These are phyloP conservation scores for Liriodendron chinense DNA, from an alignment of 164 flowering plant genomes.

Conservation along the genomic window DNA sequence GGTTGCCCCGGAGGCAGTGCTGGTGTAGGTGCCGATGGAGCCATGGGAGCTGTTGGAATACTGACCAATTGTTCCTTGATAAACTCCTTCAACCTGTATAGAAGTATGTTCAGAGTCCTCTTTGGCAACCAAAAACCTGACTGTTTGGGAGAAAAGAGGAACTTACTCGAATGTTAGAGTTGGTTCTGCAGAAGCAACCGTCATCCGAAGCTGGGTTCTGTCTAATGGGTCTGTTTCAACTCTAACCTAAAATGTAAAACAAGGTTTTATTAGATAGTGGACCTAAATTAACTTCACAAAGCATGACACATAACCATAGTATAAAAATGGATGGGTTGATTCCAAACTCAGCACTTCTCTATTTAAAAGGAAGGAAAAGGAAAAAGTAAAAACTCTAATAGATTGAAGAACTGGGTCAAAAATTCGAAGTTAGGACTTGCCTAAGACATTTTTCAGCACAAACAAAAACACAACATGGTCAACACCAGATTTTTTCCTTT, in stretches of 20 bases:
- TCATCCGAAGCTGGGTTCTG: slow-evolving; percentile 94
- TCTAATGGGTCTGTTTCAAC: slow-evolving; percentile 99
- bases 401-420: too few species aligned
- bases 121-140: not conserved
- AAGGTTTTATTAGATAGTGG: slow-evolving; percentile 1
- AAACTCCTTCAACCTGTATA: slow-evolving; percentile 87
- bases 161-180: slow-evolving; percentile 82
- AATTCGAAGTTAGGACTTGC: too few species aligned
- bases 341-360: too few species aligned
- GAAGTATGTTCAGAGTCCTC: slow-evolving; percentile 9
- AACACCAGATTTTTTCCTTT: too few species aligned
- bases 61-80: slow-evolving; percentile 79
- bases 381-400: too few species aligned
- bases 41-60: slow-evolving; percentile 42
- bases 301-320: not conserved
- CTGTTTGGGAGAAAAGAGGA: not conserved
- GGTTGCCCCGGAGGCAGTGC: slow-evolving; percentile 41
- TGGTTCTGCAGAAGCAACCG: slow-evolving; percentile 90
- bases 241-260: slow-evolving; percentile 55
- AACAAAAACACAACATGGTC: too few species aligned
- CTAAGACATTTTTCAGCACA: too few species aligned
- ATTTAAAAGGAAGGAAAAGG: too few species aligned
- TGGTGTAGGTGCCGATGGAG: slow-evolving; percentile 41
- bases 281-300: not conserved
- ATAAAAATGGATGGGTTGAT: not conserved